Evolutionary conservation across 2,329 filamentous ascomycete genomes (phyloP), one percentile per base, ranked within the genome.

Genomic region (Trichoderma brevicompactum): DNA sequence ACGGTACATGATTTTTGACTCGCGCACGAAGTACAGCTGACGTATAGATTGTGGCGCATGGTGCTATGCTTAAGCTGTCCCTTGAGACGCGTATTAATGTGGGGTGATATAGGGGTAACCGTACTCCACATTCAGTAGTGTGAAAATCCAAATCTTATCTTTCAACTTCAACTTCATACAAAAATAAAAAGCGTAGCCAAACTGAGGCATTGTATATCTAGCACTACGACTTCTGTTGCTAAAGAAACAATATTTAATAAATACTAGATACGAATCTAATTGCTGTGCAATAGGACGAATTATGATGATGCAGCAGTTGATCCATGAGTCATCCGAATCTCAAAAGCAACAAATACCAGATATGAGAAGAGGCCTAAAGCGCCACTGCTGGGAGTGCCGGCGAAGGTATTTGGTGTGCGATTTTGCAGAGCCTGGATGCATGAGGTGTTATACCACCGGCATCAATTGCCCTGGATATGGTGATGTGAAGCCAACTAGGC

Each of bases 311-410:
- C 7, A 7, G 6, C 32, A 2, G 1, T 38, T n/a, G 3, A 58
- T 38, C 41, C 41, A 44, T 46, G 41, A 23, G n/a, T 7, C 28
- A 1, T 15, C 12, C 2, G n/a, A 48, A n/a, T 7, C 28, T 9
- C 10, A 40, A 36, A 36, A 15, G 0, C 55, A 46, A 23, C 41
- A 19, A 5, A 58, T 2, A 0, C 41, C 12, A 48, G 15, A 38
- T 8, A 12, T 9, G 13, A n/a, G 3, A 4, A 12, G 2, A 13
- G 2, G 4, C 6, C 2, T 41, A n/a, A 58, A 19, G 55, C 55
- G 55, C n/a, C 55, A 58, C 28, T 58, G 55, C 2, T 58, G 55
- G 55, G 55, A 58, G n/a, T 58, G 55, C n/a, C 55, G 55, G 3
- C 55, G 41, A 23, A 41, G 55, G 12, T 58, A 41, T 13, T 38